phyloP scores from a whole-genome alignment of 1,284 basidiomycete genomes.

The Boletus smithii region DNA sequence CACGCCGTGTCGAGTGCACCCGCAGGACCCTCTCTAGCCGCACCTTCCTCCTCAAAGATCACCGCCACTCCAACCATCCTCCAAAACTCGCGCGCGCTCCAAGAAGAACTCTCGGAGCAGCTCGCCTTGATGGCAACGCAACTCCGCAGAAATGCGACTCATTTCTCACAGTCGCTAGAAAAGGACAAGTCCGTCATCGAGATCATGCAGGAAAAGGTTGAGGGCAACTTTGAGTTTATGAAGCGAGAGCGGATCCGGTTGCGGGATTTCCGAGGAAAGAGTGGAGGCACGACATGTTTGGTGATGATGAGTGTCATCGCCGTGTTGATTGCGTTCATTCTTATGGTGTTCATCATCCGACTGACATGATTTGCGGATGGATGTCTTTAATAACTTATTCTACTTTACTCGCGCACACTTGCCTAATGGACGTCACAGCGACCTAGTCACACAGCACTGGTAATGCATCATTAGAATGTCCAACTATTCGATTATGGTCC shows the following conservation, averaged over 20 bases:
- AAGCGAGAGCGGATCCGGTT: slow-evolving; percentile 60
- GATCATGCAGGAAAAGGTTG: slow-evolving; percentile 62
- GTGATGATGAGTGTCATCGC: slow-evolving; percentile 56
- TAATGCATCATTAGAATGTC: slow-evolving; percentile 13
- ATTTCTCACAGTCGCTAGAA: slow-evolving; percentile 63
- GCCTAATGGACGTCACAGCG: neutral
- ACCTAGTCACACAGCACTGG: neutral
- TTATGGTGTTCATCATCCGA: slow-evolving; percentile 72
- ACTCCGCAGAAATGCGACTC: slow-evolving; percentile 67
- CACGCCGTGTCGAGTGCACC: slow-evolving; percentile 20
- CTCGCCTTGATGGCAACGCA: slow-evolving; percentile 76
- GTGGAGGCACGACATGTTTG: slow-evolving; percentile 69
- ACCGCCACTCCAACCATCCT: slow-evolving; percentile 45
- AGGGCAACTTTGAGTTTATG: slow-evolving; percentile 69
- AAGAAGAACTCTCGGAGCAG: slow-evolving; percentile 70
- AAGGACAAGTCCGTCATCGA: slow-evolving; percentile 64
- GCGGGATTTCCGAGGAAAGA: slow-evolving; percentile 63
- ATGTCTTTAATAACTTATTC: slow-evolving; percentile 5
- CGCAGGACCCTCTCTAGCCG: slow-evolving; percentile 16
- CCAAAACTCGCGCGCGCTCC: slow-evolving; percentile 57
- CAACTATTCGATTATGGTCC: slow-evolving; percentile 7
- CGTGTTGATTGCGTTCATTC: slow-evolving; percentile 60
- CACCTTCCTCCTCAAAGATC: slow-evolving; percentile 35
- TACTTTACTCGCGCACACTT: slow-evolving; percentile 3
- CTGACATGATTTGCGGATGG: slow-evolving; percentile 40